Evolutionary conservation across 257 asterid species (phyloP), one percentile per base, ranked within the genome.

Genomic region (Solanum peruvianum): DNA sequence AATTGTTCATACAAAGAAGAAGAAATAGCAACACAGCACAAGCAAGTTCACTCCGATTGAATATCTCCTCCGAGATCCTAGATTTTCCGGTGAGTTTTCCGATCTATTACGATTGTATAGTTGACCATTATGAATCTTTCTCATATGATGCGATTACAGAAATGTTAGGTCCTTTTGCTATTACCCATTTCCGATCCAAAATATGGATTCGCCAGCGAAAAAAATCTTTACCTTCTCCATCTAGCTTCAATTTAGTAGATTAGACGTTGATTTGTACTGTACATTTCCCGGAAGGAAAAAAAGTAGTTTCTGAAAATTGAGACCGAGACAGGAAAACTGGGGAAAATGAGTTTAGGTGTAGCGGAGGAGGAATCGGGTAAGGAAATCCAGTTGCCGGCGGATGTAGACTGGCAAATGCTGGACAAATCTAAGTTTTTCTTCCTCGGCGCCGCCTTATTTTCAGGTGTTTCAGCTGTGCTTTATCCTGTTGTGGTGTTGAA

Each of bases 381-480:
- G 49, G 94, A 91, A 87, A 88, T 93, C 44, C 93, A 94, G 86
- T 44, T 93, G 67, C 96, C 98, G 2, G 94, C 94, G 37, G 98
- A 95, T 84, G 91, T 93, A 69, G 94, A 93, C 8, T 95, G 98
- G 98, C 67, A 94, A 83, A 94, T 90, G 98, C 87, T 94, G 87
- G 93, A 94, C 35, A 94, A 94, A 83, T 92, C 96, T n/a, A 94
- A 91, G 92, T 95, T 95, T 87, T 95, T 94, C 92, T 80, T 94
- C 90, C 93, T 94, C 60, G 98, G 98, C 23, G 96, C 98, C 10
- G 98, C 93, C 88, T 87, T 95, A 82, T 95, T 95, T 90, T 93
- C 96, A 0, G 96, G 98, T 67, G 94, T 95, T 42, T 93, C 98
- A 3, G 93, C 96, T 21, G 88, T 92, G 23, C 90, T 95, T 27